Evolutionary conservation across 177 flowering plant species (phyloP).

Genomic region (Tripterygium wilfordii): DNA sequence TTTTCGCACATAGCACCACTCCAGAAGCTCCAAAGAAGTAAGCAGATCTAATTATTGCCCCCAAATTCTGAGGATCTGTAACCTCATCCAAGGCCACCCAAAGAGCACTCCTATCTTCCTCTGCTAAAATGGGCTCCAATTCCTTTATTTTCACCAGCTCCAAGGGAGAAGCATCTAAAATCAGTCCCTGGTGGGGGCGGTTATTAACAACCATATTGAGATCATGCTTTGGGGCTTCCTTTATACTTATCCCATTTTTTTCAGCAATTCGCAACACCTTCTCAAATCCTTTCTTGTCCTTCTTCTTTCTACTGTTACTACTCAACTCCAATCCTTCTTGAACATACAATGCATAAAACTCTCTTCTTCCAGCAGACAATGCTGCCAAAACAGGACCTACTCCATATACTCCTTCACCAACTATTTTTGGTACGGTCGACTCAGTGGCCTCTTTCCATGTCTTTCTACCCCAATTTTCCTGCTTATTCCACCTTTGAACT

Average conservation of each 20-base stretch:
- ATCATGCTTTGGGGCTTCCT: slow-evolving; percentile 82
- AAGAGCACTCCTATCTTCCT: slow-evolving; percentile 48
- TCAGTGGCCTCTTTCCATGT: slow-evolving; percentile 74
- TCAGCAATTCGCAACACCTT: slow-evolving; percentile 66
- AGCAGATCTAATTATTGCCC: slow-evolving; percentile 91
- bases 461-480: slow-evolving; percentile 78
- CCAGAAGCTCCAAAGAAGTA: slow-evolving; percentile 98
- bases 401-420: slow-evolving; percentile 87
- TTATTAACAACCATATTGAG: slow-evolving; percentile 86
- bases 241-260: slow-evolving; percentile 49
- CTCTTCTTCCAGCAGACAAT: slow-evolving; percentile 71
- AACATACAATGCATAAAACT: slow-evolving; percentile 69
- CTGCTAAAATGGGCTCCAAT: slow-evolving; percentile 51
- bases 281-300: slow-evolving; percentile 93
- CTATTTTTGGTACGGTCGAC: slow-evolving; percentile 68
- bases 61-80: slow-evolving; percentile 91
- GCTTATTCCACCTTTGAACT: slow-evolving; percentile 59
- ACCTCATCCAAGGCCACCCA: slow-evolving; percentile 98
- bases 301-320: slow-evolving; percentile 73
- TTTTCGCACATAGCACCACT: slow-evolving; percentile 87
- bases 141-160: slow-evolving; percentile 70
- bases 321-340: slow-evolving; percentile 90
- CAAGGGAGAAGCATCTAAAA: slow-evolving; percentile 90
- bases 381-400: slow-evolving; percentile 97
- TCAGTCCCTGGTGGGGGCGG: slow-evolving; percentile 89